Evolutionary conservation across 2,329 filamentous ascomycete species (phyloP).

Genomic region (Hypocrella siamensis): DNA sequence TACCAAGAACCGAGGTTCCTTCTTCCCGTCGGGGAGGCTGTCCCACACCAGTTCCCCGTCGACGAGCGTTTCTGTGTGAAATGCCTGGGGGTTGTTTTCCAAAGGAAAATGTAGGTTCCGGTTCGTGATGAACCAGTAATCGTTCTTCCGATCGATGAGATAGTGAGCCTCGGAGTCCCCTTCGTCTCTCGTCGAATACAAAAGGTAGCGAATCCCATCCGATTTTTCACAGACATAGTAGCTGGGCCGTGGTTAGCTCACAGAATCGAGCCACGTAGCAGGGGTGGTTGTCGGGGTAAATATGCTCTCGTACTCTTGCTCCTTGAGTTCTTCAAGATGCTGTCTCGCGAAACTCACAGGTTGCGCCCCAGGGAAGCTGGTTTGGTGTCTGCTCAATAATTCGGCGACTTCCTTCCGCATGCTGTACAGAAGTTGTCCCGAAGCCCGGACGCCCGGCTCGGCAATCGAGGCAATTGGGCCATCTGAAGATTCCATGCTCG

Average conservation of each 20-base stretch:
- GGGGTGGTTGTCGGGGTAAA: too few relatives aligned
- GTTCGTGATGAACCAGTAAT: constrained; percentile 73
- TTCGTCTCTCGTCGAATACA: constrained; percentile 65
- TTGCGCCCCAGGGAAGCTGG: constrained; percentile 75
- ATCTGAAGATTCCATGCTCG: constrained; percentile 8
- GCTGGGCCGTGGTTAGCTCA: constrained; percentile 20
- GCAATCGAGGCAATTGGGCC: constrained; percentile 33
- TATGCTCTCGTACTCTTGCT: constrained; percentile 48
- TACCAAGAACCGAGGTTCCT: constrained; percentile 69
- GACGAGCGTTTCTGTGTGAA: constrained; percentile 67
- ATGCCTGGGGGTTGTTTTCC: constrained; percentile 45
- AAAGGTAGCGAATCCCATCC: constrained; percentile 87
- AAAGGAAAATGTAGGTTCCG: constrained; percentile 66
- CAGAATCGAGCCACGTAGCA: too few relatives aligned
- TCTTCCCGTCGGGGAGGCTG: constrained; percentile 47
- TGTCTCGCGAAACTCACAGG: constrained; percentile 78
- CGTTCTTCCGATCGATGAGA: constrained; percentile 94
- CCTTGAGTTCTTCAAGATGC: constrained; percentile 70
- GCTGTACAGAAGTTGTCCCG: constrained; percentile 38
- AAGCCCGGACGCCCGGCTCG: constrained; percentile 49
- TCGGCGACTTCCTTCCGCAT: constrained; percentile 61
- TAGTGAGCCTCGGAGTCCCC: constrained; percentile 57
- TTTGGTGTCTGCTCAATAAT: constrained; percentile 54
- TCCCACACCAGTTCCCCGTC: constrained; percentile 93
- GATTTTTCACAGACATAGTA: constrained; percentile 99